phyloP scores from a whole-genome alignment of 2,329 filamentous ascomycete species.

The Exophiala phaeomuriformis region DNA sequence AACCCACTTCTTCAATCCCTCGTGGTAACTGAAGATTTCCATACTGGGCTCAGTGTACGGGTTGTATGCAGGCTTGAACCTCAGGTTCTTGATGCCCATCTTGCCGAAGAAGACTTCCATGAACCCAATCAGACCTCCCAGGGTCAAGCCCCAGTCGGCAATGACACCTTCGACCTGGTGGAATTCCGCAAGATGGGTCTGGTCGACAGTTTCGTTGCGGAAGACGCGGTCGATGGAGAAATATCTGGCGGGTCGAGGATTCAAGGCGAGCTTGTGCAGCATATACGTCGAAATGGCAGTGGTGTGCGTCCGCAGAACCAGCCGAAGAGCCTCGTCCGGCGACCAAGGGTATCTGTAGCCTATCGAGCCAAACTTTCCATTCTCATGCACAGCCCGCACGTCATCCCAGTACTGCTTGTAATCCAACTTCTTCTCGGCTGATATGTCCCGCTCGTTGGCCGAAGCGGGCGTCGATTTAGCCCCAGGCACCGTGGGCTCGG shows the following conservation, averaged over 20 bases:
- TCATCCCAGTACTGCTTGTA: conserved; percentile 86
- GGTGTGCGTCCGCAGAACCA: conserved; percentile 93
- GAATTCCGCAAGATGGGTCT: conserved; percentile 94
- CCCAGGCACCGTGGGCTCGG: conserved; percentile 38
- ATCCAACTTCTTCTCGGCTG: conserved; percentile 46
- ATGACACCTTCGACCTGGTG: conserved; percentile 98
- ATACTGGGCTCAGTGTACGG: conserved; percentile 92
- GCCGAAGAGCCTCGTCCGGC: conserved; percentile 72
- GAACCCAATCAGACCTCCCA: conserved; percentile 88
- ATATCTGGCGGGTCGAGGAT: conserved; percentile 82
- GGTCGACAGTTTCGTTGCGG: conserved; percentile 94
- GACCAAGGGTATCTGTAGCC: conserved; percentile 95
- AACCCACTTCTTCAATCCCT: conserved; percentile 80
- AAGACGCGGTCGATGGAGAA: conserved; percentile 99
- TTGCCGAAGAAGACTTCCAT: conserved; percentile 94
- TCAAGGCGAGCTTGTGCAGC: conserved; percentile 78
- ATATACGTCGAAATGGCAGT: conserved; percentile 87
- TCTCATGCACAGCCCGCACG: conserved; percentile 76
- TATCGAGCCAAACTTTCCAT: conserved; percentile 87
- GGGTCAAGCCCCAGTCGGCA: conserved; percentile 85
- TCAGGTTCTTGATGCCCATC: conserved; percentile 80
- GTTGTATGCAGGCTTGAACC: conserved; percentile 97
- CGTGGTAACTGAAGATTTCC: conserved; percentile 97
- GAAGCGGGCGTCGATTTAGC: conserved; percentile 38
- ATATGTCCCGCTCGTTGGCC: conserved; percentile 49